These are phyloP conservation scores for Neoascochyta sp. DNA, from an alignment of 2,329 filamentous ascomycete species.

Conservation along the genomic window DNA sequence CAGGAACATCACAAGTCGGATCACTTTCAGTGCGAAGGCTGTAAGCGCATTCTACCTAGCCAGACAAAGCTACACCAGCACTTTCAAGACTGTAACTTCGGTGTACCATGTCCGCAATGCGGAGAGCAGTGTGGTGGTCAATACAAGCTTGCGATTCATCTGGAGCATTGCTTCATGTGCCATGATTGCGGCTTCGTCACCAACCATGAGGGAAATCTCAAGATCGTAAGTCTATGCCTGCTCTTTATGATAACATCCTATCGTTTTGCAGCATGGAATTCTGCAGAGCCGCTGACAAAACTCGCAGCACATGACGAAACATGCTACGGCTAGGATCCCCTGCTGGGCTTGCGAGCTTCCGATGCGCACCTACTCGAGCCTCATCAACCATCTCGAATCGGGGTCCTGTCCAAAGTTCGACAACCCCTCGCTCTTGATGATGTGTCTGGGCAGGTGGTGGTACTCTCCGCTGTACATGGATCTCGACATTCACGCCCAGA, in stretches of 20 bases:
- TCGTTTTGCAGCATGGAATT: background rate
- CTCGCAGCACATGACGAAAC: conserved; percentile 30
- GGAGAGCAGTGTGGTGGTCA: conserved; percentile 16
- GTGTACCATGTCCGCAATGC: conserved; percentile 20
- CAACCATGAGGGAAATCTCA: conserved; percentile 16
- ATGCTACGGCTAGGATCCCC: conserved; percentile 12
- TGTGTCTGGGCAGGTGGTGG: conserved; percentile 32
- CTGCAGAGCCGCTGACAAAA: conserved; percentile 1
- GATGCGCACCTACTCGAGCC: conserved; percentile 23
- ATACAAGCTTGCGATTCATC: conserved; percentile 16
- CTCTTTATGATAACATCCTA: background rate
- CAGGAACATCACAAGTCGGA: conserved; percentile 24
- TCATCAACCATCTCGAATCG: conserved; percentile 46
- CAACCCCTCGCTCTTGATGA: conserved; percentile 44
- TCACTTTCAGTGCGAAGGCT: conserved; percentile 33
- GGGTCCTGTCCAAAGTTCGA: conserved; percentile 66
- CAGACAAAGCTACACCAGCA: conserved; percentile 27
- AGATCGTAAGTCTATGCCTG: conserved; percentile 16
- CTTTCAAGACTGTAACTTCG: conserved; percentile 16
- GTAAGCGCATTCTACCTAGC: conserved; percentile 25
- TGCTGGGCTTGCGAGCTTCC: conserved; percentile 27
- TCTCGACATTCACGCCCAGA: conserved; percentile 30
- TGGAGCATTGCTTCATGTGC: conserved; percentile 21
- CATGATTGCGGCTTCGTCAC: conserved; percentile 20
- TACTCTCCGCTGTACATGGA: conserved; percentile 36